Percentiles rank a stretch among this genome's conserved stretches.
Conservation (phyloP, 192 early-diverging fungal genomes). For the Rhizophagus prolifer region DNA sequence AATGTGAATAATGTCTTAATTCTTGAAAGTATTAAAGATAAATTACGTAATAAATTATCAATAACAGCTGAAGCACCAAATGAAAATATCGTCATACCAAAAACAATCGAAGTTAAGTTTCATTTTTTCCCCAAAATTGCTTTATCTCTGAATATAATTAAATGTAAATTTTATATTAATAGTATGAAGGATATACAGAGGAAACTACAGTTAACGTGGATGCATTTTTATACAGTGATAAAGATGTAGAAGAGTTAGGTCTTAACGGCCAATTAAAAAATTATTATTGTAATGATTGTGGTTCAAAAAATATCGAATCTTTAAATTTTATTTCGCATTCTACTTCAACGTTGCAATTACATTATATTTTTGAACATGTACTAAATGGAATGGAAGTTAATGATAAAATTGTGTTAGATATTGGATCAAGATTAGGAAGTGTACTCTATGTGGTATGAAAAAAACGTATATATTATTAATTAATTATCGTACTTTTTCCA, state of each 20-base stretch:
- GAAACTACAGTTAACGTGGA: conserved; percentile 61
- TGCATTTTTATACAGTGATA: conserved; percentile 56
- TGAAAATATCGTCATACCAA: conserved; percentile 47
- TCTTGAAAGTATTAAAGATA: conserved; percentile 52
- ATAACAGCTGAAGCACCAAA: conserved; percentile 54
- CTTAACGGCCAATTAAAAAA: conserved; percentile 53
- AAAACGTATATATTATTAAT: not conserved
- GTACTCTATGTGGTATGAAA: conserved; percentile 52
- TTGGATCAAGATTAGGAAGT: conserved; percentile 59
- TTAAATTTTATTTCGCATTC: conserved; percentile 64
- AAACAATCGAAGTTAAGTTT: conserved; percentile 35
- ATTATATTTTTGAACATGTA: conserved; percentile 49
- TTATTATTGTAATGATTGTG: conserved; percentile 55
- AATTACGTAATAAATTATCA: conserved; percentile 50
- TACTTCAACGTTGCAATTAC: conserved; percentile 53
- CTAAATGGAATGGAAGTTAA: conserved; percentile 21
- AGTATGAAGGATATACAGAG: conserved; percentile 52
- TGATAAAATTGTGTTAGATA: conserved; percentile 54
- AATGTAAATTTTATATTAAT: not conserved
- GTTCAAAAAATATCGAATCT: conserved; percentile 41
- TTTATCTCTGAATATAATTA: no score
- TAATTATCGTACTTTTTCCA: no score
- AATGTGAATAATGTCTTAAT: no score
- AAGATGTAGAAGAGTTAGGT: conserved; percentile 59
- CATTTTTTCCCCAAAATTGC: no score